phyloP scores from a whole-genome alignment of 257 asterid genomes.

The Plantago ovata region DNA sequence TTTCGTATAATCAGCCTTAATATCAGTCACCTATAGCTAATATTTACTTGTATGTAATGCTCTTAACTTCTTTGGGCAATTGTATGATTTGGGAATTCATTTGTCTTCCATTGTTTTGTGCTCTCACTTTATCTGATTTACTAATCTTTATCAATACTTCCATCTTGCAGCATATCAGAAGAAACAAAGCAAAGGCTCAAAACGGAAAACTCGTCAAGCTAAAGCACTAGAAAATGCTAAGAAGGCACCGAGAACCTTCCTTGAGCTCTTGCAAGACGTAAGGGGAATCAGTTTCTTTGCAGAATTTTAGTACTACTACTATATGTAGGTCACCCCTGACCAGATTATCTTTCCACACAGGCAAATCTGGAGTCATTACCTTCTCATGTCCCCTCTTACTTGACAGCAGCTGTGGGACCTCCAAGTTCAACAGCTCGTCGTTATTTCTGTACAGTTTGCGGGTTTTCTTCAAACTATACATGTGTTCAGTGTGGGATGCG shows the following conservation, averaged over 20 bases:
- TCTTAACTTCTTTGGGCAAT: not conserved
- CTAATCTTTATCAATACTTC: not conserved
- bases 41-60: not conserved
- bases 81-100: not conserved
- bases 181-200: conserved; percentile 67
- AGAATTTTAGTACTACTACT: conserved; percentile 8
- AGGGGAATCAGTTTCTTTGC: conserved; percentile 1
- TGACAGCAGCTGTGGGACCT: conserved; percentile 93
- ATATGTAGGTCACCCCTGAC: not conserved
- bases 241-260: conserved; percentile 86
- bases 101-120: not conserved
- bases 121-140: conserved; percentile 1
- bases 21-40: not conserved
- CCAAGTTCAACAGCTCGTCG: conserved; percentile 83
- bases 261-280: conserved; percentile 94
- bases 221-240: conserved; percentile 92
- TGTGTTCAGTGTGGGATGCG: conserved; percentile 93
- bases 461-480: conserved; percentile 69
- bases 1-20: not conserved
- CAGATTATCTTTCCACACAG: conserved; percentile 29
- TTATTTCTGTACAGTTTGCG: conserved; percentile 91
- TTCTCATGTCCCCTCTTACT: conserved; percentile 78
- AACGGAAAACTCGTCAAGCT: conserved; percentile 93
- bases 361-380: conserved; percentile 90
- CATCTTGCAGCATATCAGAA: conserved; percentile 62